Evolutionary conservation across 2,329 filamentous ascomycete species (phyloP).

Genomic region (Colletotrichum caudatum): DNA sequence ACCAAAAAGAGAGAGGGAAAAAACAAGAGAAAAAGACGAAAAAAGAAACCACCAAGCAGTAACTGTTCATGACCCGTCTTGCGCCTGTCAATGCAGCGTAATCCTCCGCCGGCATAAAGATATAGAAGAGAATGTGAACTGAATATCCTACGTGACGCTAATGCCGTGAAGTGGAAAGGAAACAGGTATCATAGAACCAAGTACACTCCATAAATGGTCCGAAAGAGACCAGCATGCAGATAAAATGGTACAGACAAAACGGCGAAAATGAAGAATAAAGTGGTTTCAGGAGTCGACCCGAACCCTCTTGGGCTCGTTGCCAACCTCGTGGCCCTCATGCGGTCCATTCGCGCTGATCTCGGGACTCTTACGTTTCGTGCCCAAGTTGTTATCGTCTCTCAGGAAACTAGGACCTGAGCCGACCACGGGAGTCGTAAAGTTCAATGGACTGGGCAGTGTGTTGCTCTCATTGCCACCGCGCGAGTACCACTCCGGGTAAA

Average conservation of each 20-base stretch:
- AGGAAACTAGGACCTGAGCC: constrained; percentile 73
- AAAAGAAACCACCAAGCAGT: constrained; percentile 17
- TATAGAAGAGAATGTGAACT: constrained; percentile 31
- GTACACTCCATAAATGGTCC: constrained; percentile 36
- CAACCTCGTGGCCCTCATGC: constrained; percentile 56
- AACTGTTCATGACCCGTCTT: constrained; percentile 21
- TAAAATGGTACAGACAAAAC: constrained; percentile 34
- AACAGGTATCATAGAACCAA: constrained; percentile 44
- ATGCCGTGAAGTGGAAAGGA: constrained; percentile 34
- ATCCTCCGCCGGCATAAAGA: constrained; percentile 10
- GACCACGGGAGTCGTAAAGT: constrained; percentile 86
- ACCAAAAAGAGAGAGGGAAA: not conserved
- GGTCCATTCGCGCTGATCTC: constrained; percentile 59
- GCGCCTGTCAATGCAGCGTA: constrained; percentile 35
- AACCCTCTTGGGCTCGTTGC: constrained; percentile 64
- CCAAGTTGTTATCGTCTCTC: constrained; percentile 62
- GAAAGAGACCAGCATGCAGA: constrained; percentile 29
- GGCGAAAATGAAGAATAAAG: constrained; percentile 6
- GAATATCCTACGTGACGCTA: constrained; percentile 39
- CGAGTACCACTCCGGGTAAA: constrained; percentile 93
- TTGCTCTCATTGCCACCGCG: constrained; percentile 77
- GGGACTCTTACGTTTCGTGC: constrained; percentile 67
- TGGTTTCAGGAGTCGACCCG: constrained; percentile 60
- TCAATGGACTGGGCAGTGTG: constrained; percentile 90
- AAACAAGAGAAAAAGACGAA: not conserved